A percentile compares a stretch with the other conserved stretches of the same genome.
Evolutionary conservation across 192 early-diverging fungal genomes (phyloP).

Genomic region (Chytriomyces confervae): DNA sequence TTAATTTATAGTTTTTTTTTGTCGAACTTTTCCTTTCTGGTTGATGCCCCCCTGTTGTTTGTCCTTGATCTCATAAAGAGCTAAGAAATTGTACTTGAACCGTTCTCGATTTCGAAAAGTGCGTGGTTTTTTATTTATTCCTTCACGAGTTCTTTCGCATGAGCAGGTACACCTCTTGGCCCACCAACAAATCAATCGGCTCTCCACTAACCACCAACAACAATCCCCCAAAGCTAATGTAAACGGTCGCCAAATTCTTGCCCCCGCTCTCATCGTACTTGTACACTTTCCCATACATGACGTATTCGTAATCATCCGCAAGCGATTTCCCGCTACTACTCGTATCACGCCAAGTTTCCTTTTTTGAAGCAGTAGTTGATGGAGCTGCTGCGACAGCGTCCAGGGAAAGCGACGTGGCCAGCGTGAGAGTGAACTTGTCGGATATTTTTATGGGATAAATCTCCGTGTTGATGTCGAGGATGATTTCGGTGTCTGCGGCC

Average conservation of each 20-base stretch:
- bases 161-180: conserved; percentile 90
- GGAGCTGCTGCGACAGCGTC: conserved; percentile 47
- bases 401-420: conserved; percentile 70
- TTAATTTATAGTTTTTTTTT: too few species aligned
- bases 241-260: conserved; percentile 49
- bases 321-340: conserved; percentile 52
- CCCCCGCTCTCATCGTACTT: conserved; percentile 85
- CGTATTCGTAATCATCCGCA: conserved; percentile 97
- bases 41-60: too few species aligned
- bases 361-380: conserved; percentile 40
- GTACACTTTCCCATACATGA: conserved; percentile 98
- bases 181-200: conserved; percentile 89
- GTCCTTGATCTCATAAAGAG: too few species aligned
- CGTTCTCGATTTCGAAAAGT: too few species aligned
- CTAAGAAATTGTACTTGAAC: too few species aligned
- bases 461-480: conserved; percentile 94
- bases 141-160: conserved; percentile 62
- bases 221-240: conserved; percentile 62
- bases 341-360: conserved; percentile 71
- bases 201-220: conserved; percentile 76
- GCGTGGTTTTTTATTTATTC: too few species aligned
- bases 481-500: conserved; percentile 87
- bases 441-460: conserved; percentile 81
- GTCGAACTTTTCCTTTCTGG: too few species aligned
- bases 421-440: conserved; percentile 85